A percentile compares a stretch with the other conserved stretches of the same genome.
Evolutionary conservation across 805 yeast species (phyloP).

Genomic region (Starmerella sp.): DNA sequence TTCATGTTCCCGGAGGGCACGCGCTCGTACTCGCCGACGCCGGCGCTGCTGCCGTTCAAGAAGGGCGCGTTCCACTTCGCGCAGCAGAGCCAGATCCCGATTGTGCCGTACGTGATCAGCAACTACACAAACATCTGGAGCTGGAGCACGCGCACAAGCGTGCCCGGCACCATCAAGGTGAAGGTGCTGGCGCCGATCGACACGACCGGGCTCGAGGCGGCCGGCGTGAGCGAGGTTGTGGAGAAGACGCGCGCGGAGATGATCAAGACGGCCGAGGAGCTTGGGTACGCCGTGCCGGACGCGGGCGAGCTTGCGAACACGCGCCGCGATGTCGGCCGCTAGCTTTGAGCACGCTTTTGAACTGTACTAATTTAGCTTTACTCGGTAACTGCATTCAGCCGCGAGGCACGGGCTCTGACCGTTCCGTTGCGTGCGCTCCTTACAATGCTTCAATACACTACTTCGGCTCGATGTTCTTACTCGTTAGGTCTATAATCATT

Average conservation of each 20-base stretch:
- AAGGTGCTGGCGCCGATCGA: conserved; percentile 73
- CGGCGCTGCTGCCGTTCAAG: conserved; percentile 75
- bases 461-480: no score
- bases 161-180: conserved; percentile 60
- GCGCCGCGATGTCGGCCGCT: no score
- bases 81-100: conserved; percentile 78
- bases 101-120: conserved; percentile 77
- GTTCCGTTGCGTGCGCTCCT: no score
- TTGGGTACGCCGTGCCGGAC: conserved; percentile 25
- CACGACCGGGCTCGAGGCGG: conserved; percentile 58
- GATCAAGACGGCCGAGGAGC: conserved; percentile 30
- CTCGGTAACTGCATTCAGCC: no score
- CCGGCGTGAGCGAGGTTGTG: conserved; percentile 54
- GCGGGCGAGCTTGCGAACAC: background rate
- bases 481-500: no score
- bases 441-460: no score
- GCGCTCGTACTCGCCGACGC: conserved; percentile 60
- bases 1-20: conserved; percentile 98
- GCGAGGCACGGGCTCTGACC: no score
- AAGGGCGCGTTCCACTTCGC: conserved; percentile 98
- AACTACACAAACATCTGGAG: conserved; percentile 70
- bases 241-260: conserved; percentile 48
- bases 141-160: conserved; percentile 51
- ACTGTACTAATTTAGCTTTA: no score
- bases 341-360: no score